A percentile compares a stretch with the other conserved stretches of the same genome.
Evolutionary conservation across 768 basidiomycete genomes (phyloP).

Genomic region (Steccherinum ochraceum): DNA sequence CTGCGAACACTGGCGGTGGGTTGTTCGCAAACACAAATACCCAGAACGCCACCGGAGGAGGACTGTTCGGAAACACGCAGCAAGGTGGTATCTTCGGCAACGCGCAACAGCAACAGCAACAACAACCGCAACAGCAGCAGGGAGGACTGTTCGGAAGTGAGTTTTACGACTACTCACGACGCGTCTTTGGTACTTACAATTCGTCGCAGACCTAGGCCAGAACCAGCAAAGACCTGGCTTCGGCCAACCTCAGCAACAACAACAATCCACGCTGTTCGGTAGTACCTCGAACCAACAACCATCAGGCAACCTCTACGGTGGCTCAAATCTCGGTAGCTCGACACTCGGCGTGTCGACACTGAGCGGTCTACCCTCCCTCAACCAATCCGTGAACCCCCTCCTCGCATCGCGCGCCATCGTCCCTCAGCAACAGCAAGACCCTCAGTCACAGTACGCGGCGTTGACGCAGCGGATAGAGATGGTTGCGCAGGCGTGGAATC

Average conservation of each 20-base stretch:
- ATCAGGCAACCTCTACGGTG: constrained; percentile 18
- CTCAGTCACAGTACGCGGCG: constrained; percentile 50
- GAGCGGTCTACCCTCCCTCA: constrained; percentile 3
- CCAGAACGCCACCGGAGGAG: constrained; percentile 5
- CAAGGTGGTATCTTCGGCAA: too few species aligned
- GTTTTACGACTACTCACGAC: not conserved
- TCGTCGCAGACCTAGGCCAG: not conserved
- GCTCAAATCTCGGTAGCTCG: constrained; percentile 29
- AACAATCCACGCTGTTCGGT: constrained; percentile 21
- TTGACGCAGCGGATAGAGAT: constrained; percentile 55
- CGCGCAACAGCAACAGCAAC: constrained; percentile 17
- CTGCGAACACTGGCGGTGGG: constrained; percentile 8
- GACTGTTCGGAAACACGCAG: constrained; percentile 17
- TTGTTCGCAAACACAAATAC: constrained; percentile 21
- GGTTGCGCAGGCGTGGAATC: constrained; percentile 67
- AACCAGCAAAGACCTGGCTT: constrained; percentile 17
- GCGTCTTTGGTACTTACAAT: not conserved
- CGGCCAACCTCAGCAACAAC: constrained; percentile 26
- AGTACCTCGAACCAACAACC: constrained; percentile 6
- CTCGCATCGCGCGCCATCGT: constrained; percentile 33
- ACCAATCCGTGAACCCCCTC: constrained; percentile 21
- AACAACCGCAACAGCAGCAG: constrained; percentile 15
- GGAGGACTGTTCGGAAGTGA: constrained; percentile 4
- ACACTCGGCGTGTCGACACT: constrained; percentile 15
- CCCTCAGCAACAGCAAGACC: constrained; percentile 47